These are phyloP conservation scores for Erythrophleum ivorense DNA, from an alignment of 331 rosid genomes.

Conservation along the genomic window DNA sequence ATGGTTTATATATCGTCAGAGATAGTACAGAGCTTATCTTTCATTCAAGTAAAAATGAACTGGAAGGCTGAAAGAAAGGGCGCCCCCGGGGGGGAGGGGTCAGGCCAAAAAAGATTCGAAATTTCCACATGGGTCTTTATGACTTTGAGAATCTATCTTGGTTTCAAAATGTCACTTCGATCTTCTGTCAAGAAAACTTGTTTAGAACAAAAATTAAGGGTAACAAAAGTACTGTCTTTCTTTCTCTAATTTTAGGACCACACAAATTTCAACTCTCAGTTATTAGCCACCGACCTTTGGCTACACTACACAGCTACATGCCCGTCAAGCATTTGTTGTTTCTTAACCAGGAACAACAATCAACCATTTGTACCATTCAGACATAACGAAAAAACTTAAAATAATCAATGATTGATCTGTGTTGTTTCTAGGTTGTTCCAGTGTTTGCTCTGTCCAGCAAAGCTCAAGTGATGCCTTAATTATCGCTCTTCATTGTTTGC, in stretches of 20 bases:
- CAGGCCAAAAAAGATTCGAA: neutral
- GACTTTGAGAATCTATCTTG: constrained; percentile 24
- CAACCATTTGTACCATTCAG: too few species aligned
- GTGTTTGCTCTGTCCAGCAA: constrained; percentile 17
- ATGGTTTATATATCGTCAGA: neutral
- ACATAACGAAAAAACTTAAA: too few species aligned
- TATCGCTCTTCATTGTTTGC: neutral
- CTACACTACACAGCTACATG: neutral
- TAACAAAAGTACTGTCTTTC: neutral
- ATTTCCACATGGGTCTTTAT: constrained; percentile 1
- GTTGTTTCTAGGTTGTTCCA: neutral
- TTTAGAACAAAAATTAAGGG: neutral
- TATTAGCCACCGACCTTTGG: constrained; percentile 19
- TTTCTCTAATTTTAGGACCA: neutral
- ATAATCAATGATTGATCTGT: constrained; percentile 2
- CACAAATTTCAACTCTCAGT: neutral
- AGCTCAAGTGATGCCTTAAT: neutral
- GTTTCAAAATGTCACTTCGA: constrained; percentile 28
- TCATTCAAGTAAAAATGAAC: neutral
- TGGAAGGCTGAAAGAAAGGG: neutral
- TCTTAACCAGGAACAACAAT: too few species aligned
- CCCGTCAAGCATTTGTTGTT: too few species aligned
- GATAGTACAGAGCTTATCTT: neutral
- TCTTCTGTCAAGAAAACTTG: constrained; percentile 16
- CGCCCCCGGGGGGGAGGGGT: neutral